Conservation (phyloP, 352 stramenopile species). For the Pelagophyceae sp. region DNA sequence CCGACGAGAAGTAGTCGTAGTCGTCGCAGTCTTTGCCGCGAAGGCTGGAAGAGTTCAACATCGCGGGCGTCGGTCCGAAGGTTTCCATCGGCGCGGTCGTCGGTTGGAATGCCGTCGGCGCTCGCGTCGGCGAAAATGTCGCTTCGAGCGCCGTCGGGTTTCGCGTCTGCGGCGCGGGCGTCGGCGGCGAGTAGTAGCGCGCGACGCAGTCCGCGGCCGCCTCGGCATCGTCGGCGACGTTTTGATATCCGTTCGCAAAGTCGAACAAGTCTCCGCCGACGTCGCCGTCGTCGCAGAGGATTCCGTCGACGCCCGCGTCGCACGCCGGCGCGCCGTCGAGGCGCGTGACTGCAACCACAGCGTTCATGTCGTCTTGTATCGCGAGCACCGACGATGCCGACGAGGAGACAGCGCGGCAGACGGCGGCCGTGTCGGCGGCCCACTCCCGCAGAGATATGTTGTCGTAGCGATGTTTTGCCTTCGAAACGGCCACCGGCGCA, state of each 20-base stretch:
- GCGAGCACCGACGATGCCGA: not conserved
- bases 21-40: not conserved
- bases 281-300: not conserved
- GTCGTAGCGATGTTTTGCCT: not conserved
- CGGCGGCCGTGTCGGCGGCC: too few relatives aligned
- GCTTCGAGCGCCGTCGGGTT: not conserved
- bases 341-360: not conserved
- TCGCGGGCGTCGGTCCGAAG: not conserved
- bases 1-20: not conserved
- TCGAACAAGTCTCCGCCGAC: not conserved
- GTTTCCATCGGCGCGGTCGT: not conserved
- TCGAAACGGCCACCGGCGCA: not conserved
- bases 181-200: not conserved
- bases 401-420: not conserved
- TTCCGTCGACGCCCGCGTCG: not conserved
- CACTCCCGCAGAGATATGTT: not conserved
- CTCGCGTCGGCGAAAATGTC: not conserved
- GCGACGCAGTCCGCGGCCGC: not conserved
- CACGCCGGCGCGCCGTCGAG: not conserved
- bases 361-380: not conserved
- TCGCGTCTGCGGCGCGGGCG: not conserved
- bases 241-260: not conserved
- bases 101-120: not conserved
- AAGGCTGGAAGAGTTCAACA: too few relatives aligned
- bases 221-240: not conserved